Percentiles rank a stretch among this genome's conserved stretches.
Evolutionary conservation across 805 yeast species (phyloP).

Genomic region (Yarrowia sp.): DNA sequence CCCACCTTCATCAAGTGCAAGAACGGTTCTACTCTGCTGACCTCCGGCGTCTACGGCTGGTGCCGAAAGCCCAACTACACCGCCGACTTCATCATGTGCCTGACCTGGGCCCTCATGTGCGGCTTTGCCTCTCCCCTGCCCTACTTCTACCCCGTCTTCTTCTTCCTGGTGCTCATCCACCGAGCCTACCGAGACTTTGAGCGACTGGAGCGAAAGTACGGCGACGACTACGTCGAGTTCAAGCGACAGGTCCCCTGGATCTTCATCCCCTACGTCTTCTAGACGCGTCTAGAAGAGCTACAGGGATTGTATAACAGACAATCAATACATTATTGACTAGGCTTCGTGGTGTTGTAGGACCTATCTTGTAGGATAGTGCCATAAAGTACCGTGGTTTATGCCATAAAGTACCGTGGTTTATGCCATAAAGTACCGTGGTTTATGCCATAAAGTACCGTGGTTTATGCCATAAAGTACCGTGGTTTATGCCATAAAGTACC

Average conservation of each 20-base stretch:
- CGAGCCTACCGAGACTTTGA: slow-evolving; percentile 84
- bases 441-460: too few species aligned
- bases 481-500: too few species aligned
- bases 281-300: background rate
- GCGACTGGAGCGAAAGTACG: slow-evolving; percentile 84
- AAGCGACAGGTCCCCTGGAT: slow-evolving; percentile 84
- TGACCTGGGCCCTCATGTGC: slow-evolving; percentile 89
- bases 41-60: slow-evolving; percentile 92
- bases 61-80: slow-evolving; percentile 96
- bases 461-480: too few species aligned
- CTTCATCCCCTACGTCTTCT: slow-evolving; percentile 84
- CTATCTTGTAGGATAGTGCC: too few species aligned
- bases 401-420: too few species aligned
- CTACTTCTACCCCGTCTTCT: slow-evolving; percentile 93
- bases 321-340: too few species aligned
- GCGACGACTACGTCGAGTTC: slow-evolving; percentile 90
- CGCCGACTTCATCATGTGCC: slow-evolving; percentile 84
- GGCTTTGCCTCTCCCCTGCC: slow-evolving; percentile 88
- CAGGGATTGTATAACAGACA: slow-evolving; percentile 11
- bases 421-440: too few species aligned
- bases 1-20: slow-evolving; percentile 84
- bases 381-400: too few species aligned
- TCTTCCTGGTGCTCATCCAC: slow-evolving; percentile 81
- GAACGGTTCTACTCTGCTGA: slow-evolving; percentile 77
- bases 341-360: too few species aligned